Evolutionary conservation across 148 eudicot species (phyloP), one percentile per base, ranked within the genome.

Genomic region (Nyssa sinensis): DNA sequence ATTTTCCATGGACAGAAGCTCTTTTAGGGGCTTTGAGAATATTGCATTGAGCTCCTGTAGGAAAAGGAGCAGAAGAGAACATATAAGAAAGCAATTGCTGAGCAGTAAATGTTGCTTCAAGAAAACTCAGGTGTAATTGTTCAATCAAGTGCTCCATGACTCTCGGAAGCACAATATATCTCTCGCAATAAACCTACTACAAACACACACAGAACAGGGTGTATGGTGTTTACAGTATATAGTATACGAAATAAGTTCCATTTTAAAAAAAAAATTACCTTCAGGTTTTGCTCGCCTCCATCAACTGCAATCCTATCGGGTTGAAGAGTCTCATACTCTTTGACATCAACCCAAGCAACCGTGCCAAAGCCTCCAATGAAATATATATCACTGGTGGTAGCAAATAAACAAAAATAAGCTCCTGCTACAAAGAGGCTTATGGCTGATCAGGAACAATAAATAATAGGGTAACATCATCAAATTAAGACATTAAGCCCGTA

Each of bases 321-420:
- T 70, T 83, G 83, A 55, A 89, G 77, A 39, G 78, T 65, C 83
- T 96, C 98, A 58, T 88, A 96, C 85, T 96, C 99, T 66, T 86
- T 89, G 63, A 96, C 92, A 73, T 96, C 94, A 73, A 96, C 90
- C 99, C 99, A 96, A 66, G 98, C 99, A 72, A 96, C 99, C 24
- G 99, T 96, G 14, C 99, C 99, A 82, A 96, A 96, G 70, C 99
- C 99, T 65, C 99, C 99, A 76, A 96, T 93, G 86, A 96, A 96
- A 81, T 96, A 96, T 80, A 93, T 88, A 75, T 96, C 99, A 70
- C 99, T 96, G 91, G 21, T 65, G 57, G 73, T n/a, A 74, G 25
- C 29, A 62, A 24, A 78, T 47, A 66, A 51, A n/a, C 44, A 19
- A 69, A 49, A 37, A 65, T 21, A 59, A 72, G 62, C 21, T 60